Conservation (phyloP, 2,329 filamentous ascomycete species). For the Nothophaeocryptopus gaeumannii region DNA sequence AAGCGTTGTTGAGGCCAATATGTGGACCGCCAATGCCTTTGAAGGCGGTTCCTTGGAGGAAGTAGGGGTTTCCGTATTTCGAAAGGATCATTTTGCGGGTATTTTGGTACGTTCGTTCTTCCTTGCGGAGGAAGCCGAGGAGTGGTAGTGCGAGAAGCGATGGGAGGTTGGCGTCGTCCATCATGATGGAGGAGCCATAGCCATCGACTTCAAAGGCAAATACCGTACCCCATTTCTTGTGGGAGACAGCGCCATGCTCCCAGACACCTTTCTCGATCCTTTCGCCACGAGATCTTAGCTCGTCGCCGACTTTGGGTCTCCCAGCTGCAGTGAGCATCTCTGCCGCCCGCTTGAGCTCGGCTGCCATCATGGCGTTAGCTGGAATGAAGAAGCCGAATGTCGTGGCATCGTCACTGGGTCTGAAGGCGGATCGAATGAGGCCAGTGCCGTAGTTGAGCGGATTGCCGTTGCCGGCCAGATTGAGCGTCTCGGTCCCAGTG, state of each 20-base stretch:
- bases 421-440: slow-evolving; percentile 84
- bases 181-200: slow-evolving; percentile 75
- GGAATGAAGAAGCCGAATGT: slow-evolving; percentile 95
- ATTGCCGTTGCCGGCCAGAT: slow-evolving; percentile 80
- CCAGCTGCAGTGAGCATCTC: slow-evolving; percentile 63
- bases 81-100: slow-evolving; percentile 79
- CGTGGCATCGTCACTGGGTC: slow-evolving; percentile 91
- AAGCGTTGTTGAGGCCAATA: slow-evolving; percentile 84
- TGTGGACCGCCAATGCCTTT: slow-evolving; percentile 82
- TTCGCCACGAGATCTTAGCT: slow-evolving; percentile 57
- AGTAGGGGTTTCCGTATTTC: slow-evolving; percentile 82
- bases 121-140: slow-evolving; percentile 66
- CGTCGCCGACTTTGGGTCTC: slow-evolving; percentile 50
- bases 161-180: slow-evolving; percentile 88
- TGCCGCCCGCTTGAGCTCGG: slow-evolving; percentile 75
- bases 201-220: slow-evolving; percentile 89
- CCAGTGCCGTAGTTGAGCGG: slow-evolving; percentile 81
- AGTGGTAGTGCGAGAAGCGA: slow-evolving; percentile 75
- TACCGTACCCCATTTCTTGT: slow-evolving; percentile 71
- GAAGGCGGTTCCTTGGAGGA: slow-evolving; percentile 71
- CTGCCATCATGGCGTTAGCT: slow-evolving; percentile 92
- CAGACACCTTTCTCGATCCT: slow-evolving; percentile 73
- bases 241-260: slow-evolving; percentile 76
- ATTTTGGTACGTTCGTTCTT: slow-evolving; percentile 76
- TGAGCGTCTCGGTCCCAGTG: slow-evolving; percentile 85